phyloP scores from a whole-genome alignment of 768 basidiomycete genomes.

The Roridomyces roridus region DNA sequence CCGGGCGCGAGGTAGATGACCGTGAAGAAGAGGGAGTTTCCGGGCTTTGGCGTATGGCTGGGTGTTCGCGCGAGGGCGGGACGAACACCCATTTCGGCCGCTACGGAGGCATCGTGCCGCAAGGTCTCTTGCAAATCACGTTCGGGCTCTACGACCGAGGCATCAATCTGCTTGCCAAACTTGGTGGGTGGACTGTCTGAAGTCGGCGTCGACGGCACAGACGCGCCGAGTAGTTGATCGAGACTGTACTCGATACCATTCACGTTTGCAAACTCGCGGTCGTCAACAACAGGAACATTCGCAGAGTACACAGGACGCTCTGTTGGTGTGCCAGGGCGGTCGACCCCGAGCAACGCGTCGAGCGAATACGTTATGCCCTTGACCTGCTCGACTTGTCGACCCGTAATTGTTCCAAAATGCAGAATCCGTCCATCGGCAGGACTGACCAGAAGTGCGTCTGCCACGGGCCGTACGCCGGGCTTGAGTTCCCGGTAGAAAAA shows the following conservation, averaged over 20 bases:
- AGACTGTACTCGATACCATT: slow-evolving; percentile 97
- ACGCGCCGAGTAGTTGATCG: slow-evolving; percentile 82
- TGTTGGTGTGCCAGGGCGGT: slow-evolving; percentile 53
- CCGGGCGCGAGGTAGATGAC: slow-evolving; percentile 99
- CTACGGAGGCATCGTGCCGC: slow-evolving; percentile 74
- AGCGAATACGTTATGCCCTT: slow-evolving; percentile 98
- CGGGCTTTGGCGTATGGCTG: slow-evolving; percentile 64
- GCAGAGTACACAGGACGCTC: slow-evolving; percentile 48
- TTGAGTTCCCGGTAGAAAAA: slow-evolving; percentile 95
- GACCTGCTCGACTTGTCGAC: slow-evolving; percentile 89
- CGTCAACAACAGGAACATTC: slow-evolving; percentile 72
- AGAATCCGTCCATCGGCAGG: slow-evolving; percentile 94
- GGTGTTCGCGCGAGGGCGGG: slow-evolving; percentile 41
- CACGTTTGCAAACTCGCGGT: slow-evolving; percentile 92
- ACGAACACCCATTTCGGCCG: slow-evolving; percentile 69
- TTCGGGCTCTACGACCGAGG: slow-evolving; percentile 70
- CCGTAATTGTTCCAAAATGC: slow-evolving; percentile 87
- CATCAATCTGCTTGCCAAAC: slow-evolving; percentile 74
- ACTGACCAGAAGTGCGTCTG: slow-evolving; percentile 78
- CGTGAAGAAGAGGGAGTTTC: slow-evolving; percentile 87
- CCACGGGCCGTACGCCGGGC: slow-evolving; percentile 82
- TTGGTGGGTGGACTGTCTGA: slow-evolving; percentile 51
- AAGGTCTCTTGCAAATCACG: slow-evolving; percentile 59
- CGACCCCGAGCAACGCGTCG: slow-evolving; percentile 88
- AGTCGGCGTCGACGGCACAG: slow-evolving; percentile 44